Base-by-base conservation (phyloP, 225 moss, liverwort and hornwort genomes). In the Sphagnum contortum region DNA sequence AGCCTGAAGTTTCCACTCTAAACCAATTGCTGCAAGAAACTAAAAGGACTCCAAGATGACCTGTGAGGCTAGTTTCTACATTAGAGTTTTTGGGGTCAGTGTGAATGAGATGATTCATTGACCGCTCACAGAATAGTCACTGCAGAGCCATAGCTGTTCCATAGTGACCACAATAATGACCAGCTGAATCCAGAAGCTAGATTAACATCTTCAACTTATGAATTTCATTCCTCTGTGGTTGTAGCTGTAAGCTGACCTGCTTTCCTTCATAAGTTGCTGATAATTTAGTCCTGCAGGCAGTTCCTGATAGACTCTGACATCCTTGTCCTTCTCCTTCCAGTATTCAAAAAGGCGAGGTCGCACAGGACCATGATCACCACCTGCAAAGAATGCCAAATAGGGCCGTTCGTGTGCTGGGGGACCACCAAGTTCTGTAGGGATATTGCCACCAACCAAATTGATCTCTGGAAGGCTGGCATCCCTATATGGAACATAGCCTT, bases 391-490 rank as follows among this genome's bases (percentile, higher is more conserved):
- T 44, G 92, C 96, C 68, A 96, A 66, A 14, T 73, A 66, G 3
- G 75, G 81, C 48, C 96, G 73, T 48, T 88, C 77, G 57, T 64
- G 9, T 11, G 81, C 71, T 3, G 87, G 71, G 74, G 80, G 77
- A 3, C 96, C 96, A 2, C 96, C 96, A 0, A 96, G 68, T 57
- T 83, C 67, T 0, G 90, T 61, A 47, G 92, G 79, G 4, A 87
- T 76, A 57, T 72, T 75, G 0, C 96, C 96, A 13, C 95, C 96
- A 0, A 90, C 85, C 4, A 96, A 73, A 62, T 96, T 67, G 12
- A 96, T 92, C 44, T 96, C 96, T 3, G 96, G 96, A 6, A 96
- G 69, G 69, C 92, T 92, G 0, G 78, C 96, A 57, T 96, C 96
- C 63, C 87, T 96, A 70, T 79, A 70, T 0, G 92, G 90, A 2